Base-by-base conservation (phyloP, 805 yeast species). In the Dipodascopsis uninucleata region DNA sequence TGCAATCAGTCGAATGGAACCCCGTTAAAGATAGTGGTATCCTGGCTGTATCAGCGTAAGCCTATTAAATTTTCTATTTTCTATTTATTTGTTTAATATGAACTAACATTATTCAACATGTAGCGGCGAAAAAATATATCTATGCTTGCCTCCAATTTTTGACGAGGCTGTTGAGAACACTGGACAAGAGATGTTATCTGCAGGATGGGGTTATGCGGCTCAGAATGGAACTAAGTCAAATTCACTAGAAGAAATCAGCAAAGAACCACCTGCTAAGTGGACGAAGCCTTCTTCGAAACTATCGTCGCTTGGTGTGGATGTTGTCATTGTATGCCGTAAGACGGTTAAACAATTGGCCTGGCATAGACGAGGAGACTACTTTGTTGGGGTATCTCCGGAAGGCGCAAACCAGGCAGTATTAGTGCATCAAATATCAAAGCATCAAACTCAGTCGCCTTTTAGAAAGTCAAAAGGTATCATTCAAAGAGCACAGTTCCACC, bases 361-460 rank as follows among this genome's bases (percentile, higher is more conserved):
- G 98, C 98, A 93, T 66, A 76, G 96, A 65, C 84, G 85, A 61
- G 98, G 98, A 59, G 98, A 93, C 70, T 93, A 93, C 64, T 85
- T 93, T 58, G 95, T 90, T 53, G 81, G 95, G 3, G 95, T 87
- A n/a, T 81, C 95, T n/a, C 97, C 97, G 41, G 93, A 86, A 41
- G 83, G 87, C 40, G 86, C 85, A 43, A 81, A 87, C 61, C 77
- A 89, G 8, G 82, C 97, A 5, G 96, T 93, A 31, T 72, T 93
- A 50, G 87, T 93, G 54, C 98, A 93, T 68, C 97, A 93, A 71
- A 69, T 93, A 39, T 87, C 97, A 3, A 87, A 87, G 67, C 97
- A 93, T 69, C 75, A 83, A 49, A 82, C 97, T 14, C 98, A 93
- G 70, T 85, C 96, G 8, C 98, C 98, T 49, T 93, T 93, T 78